phyloP scores from a whole-genome alignment of 2,329 filamentous ascomycete species.

The Pseudogymnoascus sp. region DNA sequence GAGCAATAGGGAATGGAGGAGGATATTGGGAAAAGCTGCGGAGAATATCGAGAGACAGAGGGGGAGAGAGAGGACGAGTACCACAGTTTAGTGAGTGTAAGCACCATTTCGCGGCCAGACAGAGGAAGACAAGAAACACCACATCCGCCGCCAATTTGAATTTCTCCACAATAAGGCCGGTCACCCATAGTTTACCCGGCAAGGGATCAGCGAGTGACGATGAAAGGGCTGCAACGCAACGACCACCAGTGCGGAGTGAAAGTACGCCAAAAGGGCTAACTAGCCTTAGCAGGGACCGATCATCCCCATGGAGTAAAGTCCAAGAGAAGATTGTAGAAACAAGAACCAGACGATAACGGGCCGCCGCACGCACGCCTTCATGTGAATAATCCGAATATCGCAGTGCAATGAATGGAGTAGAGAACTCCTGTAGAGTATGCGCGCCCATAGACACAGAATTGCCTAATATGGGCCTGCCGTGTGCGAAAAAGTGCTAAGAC shows the following conservation, averaged over 20 bases:
- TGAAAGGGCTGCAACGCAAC: neutral
- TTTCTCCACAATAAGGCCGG: constrained; percentile 9
- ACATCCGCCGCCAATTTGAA: constrained; percentile 3
- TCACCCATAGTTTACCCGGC: neutral
- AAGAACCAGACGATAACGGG: neutral
- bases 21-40: neutral
- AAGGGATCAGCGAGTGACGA: neutral
- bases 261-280: neutral
- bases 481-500: neutral
- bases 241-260: neutral
- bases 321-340: neutral
- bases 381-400: neutral
- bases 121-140: constrained; percentile 6
- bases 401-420: neutral
- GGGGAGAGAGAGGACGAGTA: neutral
- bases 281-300: neutral
- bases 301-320: neutral
- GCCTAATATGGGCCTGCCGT: neutral
- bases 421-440: neutral
- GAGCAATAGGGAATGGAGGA: neutral
- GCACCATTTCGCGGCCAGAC: neutral
- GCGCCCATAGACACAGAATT: neutral
- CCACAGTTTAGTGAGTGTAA: neutral
- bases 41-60: neutral
- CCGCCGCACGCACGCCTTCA: neutral